Evolutionary conservation across 331 rosid genomes (phyloP), one percentile per base, ranked within the genome.

Genomic region (Prunus yedoensis): DNA sequence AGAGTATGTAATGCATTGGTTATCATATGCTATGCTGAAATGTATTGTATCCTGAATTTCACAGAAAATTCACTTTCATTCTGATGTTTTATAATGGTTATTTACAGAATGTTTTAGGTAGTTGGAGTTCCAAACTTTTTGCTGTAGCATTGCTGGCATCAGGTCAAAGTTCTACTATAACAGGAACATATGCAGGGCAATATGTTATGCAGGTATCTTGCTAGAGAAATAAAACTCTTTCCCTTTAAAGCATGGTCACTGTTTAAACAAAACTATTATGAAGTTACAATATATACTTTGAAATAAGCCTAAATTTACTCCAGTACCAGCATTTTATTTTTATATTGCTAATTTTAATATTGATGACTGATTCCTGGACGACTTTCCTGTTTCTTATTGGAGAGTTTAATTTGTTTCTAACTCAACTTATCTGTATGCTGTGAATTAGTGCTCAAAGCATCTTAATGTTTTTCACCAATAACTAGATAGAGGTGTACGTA

Each of bases 151-250:
- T 93, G 82, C 88, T 93, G 61, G 98, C 98, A 50, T 93, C 98
- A 13, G 98, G 98, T 73, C 98, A 93, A 85, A 93, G 98, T 75
- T 91, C 98, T 79, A 93, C 98, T 2, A 93, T 93, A 81, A 93
- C 98, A 68, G 98, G 98, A 77, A 93, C 98, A 20, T 93, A 93
- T 80, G 98, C 98, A 11, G 98, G 98, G 57, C 98, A 93, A 80
- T 93, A 88, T 75, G 96, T 93, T 74, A 93, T 93, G 98, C 98
- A 93, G 96, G 99, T 91, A 87, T 35, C 56, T 13, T 58, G 10
- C 79, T 85, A 49, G 25, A 54, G 17, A 57, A 32, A 21, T 43
- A 15, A 62, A 49, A 38, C 35, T 38, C 18, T 5, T 50, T 30
- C 11, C 28, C 18, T 32, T 32, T 5, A 71, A 54, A 10, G 14